A percentile compares a stretch with the other conserved stretches of the same genome.
These are phyloP conservation scores for Artemisia annua DNA, from an alignment of 129 eudicot genomes.

Conservation along the genomic window DNA sequence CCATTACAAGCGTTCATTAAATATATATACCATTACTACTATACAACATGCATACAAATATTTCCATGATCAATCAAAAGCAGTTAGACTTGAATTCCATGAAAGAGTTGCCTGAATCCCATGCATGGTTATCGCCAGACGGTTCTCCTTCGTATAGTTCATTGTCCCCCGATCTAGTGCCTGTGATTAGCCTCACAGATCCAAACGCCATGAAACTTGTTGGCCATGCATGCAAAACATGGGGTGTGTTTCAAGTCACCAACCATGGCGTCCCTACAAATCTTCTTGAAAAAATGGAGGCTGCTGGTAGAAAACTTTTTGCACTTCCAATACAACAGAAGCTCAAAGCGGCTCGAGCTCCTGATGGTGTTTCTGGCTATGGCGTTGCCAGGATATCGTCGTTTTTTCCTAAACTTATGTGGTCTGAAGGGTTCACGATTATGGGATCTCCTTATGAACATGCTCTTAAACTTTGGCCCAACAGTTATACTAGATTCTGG, in stretches of 20 bases:
- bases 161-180: slow-evolving; percentile 28
- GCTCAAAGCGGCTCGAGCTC: slow-evolving; percentile 65
- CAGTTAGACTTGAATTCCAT: slow-evolving; percentile 54
- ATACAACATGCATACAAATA: slow-evolving; percentile 43
- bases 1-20: slow-evolving; percentile 28
- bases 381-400: slow-evolving; percentile 77
- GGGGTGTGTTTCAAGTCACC: slow-evolving; percentile 79
- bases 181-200: slow-evolving; percentile 51
- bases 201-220: slow-evolving; percentile 49
- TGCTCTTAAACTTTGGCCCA: slow-evolving; percentile 86
- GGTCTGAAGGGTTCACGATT: slow-evolving; percentile 93
- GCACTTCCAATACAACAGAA: slow-evolving; percentile 71
- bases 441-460: slow-evolving; percentile 70
- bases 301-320: slow-evolving; percentile 46
- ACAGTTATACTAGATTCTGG: slow-evolving; percentile 59
- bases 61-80: slow-evolving; percentile 25
- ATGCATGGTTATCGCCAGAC: slow-evolving; percentile 54
- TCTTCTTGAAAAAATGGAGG: slow-evolving; percentile 50
- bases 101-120: slow-evolving; percentile 78
- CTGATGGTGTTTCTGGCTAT: slow-evolving; percentile 70
- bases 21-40: background rate
- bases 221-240: slow-evolving; percentile 82
- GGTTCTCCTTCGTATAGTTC: background rate
- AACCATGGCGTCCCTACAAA: slow-evolving; percentile 54
- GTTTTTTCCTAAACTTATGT: slow-evolving; percentile 77